Base-by-base conservation (phyloP, 2,329 filamentous ascomycete species). In the Cadophora gregata region DNA sequence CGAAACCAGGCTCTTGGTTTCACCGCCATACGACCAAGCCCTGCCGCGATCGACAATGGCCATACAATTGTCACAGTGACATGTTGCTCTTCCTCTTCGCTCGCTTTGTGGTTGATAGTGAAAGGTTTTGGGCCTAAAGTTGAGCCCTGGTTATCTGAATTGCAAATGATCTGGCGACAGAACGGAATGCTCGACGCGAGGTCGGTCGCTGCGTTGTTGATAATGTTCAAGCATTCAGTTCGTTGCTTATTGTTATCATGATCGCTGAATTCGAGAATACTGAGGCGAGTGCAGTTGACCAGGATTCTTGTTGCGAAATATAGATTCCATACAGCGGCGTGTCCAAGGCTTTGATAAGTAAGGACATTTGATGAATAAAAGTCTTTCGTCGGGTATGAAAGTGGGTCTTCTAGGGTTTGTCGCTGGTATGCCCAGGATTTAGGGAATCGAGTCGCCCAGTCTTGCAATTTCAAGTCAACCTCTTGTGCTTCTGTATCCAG, bases 281-380 rank as follows among this genome's bases (percentile, higher is more conserved):
- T 68, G 42, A 76, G 24, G 9, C 69, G 69, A 38, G 71, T 70
- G 55, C 69, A 72, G 59, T 70, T 72, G 53, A 75, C 60, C 9
- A 77, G 71, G 65, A 76, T 70, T 56, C 67, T 67, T 7, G 65
- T 71, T n/a, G 74, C 58, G 51, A 69, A 76, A 64, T 76, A 75
- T n/a, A 69, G 67, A 19, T 50, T 62, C 75, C 76, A 78, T 1
- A 72, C 56, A 12, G 71, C 58, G 6, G 74, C 72, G 63, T 74
- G 67, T 25, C 59, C 65, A 27, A 66, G 66, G 31, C 65, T 73
- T 16, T 65, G 55, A 64, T 72, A 76, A 33, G 50, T 73, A 64
- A 73, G 75, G 25, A 76, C 70, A 48, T 25, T 67, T 19, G 72
- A 38, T 25, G 74, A 73, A 64, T 69, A 74, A 59, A 75, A 71